Evolutionary conservation across 2,329 filamentous ascomycete species (phyloP), one percentile per base, ranked within the genome.

Genomic region (Volutella citrinella): DNA sequence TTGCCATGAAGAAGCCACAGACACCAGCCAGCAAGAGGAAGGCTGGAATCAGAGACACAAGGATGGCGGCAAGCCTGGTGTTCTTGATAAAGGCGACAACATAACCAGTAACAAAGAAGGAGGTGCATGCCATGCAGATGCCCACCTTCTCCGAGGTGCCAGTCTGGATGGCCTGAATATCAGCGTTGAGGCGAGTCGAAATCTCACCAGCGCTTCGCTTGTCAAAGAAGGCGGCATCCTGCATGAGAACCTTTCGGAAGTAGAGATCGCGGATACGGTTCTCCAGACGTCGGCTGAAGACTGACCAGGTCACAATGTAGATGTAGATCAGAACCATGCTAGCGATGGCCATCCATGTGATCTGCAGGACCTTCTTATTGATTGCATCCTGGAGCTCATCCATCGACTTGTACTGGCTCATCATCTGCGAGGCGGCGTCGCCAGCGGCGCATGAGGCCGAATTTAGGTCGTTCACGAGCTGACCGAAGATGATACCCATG

Each of bases 61-160:
- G 65, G 58, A 84, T 83, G 5, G 68, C 79, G 1, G 82, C 79
- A 8, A 87, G 66, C 30, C 68, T 68, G 12, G 73, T 65, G 46
- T 83, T 69, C 48, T 81, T 78, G 53, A 79, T 74, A 43, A 86
- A 86, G 3, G 80, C 79, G 12, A 86, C 74, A 5, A 80, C 65
- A 42, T 82, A 85, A 4, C 80, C 76, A 0, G 82, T 78, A 33
- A 84, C 53, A 51, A 85, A 85, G 56, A 84, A 86, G 3, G 78
- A 77, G 9, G 76, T 56, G 31, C 72, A 79, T 16, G 73, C 70
- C 5, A 86, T 66, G 44, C 75, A 72, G 20, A 84, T 74, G 32
- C 81, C 81, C 12, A 84, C 80, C 55, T 87, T 87, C 57, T 86
- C 82, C 3, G 77, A 80, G 0, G 81, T 84, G 11, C 82, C 82